Evolutionary conservation across 2,329 filamentous ascomycete species (phyloP).

Genomic region (Aspergillus sp.): DNA sequence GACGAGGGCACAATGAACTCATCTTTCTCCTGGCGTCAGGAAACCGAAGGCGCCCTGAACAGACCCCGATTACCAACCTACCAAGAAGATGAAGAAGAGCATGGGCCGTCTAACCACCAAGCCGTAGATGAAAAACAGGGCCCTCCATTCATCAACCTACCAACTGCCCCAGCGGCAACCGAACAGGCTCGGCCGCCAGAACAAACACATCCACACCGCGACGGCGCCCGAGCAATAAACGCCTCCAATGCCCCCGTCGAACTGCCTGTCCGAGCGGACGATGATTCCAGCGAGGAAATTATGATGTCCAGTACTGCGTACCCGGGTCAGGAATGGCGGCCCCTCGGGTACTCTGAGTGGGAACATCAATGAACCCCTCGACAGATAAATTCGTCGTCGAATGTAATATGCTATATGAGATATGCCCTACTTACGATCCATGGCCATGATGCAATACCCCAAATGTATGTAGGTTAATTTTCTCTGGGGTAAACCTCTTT

Average conservation of each 20-base stretch:
- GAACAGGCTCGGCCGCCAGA: background rate
- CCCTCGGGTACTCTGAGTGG: slow-evolving; percentile 24
- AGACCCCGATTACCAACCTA: slow-evolving; percentile 15
- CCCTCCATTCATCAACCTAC: background rate
- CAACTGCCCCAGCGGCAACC: background rate
- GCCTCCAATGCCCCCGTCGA: slow-evolving; percentile 30
- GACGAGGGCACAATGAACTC: slow-evolving; percentile 6
- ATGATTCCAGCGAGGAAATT: slow-evolving; percentile 46
- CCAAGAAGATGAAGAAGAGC: slow-evolving; percentile 16
- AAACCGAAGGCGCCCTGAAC: slow-evolving; percentile 10
- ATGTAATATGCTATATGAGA: background rate
- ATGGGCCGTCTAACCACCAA: background rate
- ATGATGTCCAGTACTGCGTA: slow-evolving; percentile 51
- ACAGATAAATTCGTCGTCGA: background rate
- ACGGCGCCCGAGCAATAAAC: slow-evolving; percentile 23
- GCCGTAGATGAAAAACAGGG: slow-evolving; percentile 10
- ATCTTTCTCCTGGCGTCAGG: slow-evolving; percentile 8
- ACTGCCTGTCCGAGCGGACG: slow-evolving; percentile 30
- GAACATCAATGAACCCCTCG: slow-evolving; percentile 6
- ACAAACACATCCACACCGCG: slow-evolving; percentile 20
- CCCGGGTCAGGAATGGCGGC: slow-evolving; percentile 50
- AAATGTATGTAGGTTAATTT: background rate
- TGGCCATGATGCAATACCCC: background rate
- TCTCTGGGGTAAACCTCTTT: background rate
- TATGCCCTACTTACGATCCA: background rate